Evolutionary conservation across 305 asterid species (phyloP).

Genomic region (Andrographis paniculata): DNA sequence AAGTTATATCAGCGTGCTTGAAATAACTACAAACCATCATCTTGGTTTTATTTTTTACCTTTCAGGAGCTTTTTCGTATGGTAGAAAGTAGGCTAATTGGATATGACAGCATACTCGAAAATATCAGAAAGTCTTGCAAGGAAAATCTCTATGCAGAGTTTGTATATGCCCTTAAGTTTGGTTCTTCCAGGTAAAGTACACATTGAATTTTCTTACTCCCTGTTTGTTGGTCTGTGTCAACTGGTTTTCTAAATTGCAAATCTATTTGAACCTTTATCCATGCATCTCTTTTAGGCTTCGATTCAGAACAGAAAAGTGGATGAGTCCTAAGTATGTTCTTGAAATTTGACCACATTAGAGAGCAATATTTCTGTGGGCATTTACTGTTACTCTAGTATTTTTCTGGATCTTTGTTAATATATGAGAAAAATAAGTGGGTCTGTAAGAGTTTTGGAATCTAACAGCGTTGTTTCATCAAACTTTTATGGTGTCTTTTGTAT

Average conservation of each 20-base stretch:
- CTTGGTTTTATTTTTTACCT: constrained; percentile 17
- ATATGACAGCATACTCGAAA: constrained; percentile 46
- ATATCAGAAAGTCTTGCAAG: constrained; percentile 82
- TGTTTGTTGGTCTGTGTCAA: constrained; percentile 13
- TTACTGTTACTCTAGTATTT: constrained; percentile 2
- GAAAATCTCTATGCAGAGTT: constrained; percentile 71
- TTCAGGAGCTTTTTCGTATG: constrained; percentile 56
- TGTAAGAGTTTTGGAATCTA: not conserved
- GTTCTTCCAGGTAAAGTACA: constrained; percentile 57
- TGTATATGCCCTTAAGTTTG: constrained; percentile 62
- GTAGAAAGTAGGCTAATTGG: constrained; percentile 47
- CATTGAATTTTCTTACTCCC: not conserved
- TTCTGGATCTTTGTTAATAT: constrained; percentile 10
- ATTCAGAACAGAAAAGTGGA: constrained; percentile 11
- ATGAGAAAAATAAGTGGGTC: constrained; percentile 10
- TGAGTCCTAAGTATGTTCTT: constrained; percentile 8
- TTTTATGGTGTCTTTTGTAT: not conserved
- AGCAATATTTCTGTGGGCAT: constrained; percentile 11
- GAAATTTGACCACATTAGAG: constrained; percentile 13
- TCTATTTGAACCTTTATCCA: constrained; percentile 4
- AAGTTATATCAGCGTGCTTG: constrained; percentile 8
- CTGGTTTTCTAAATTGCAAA: constrained; percentile 8
- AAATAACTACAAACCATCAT: constrained; percentile 5
- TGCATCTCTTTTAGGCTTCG: not conserved
- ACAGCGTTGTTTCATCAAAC: not conserved